Evolutionary conservation across 2,329 filamentous ascomycete species (phyloP).

Genomic region (Coccinonectria pachysandricola): DNA sequence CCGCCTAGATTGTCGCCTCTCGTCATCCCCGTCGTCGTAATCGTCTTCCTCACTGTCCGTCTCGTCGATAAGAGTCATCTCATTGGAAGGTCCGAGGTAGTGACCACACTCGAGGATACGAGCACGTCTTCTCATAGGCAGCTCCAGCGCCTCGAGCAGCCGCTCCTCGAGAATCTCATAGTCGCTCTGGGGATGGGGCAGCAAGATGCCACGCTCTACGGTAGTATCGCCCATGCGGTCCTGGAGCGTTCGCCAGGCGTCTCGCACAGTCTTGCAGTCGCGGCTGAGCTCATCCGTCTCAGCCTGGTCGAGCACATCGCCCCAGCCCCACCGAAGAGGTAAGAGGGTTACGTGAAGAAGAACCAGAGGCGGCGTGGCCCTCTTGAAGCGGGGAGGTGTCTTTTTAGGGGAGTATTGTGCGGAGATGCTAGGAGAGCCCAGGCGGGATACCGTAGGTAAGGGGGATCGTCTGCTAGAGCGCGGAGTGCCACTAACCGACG

Average conservation of each 20-base stretch:
- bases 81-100: slow-evolving; percentile 54
- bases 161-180: slow-evolving; percentile 73
- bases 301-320: slow-evolving; percentile 39
- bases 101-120: slow-evolving; percentile 67
- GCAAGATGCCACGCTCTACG: slow-evolving; percentile 60
- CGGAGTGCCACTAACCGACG: slow-evolving; percentile 46
- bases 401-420: slow-evolving; percentile 46
- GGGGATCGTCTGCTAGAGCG: slow-evolving; percentile 40
- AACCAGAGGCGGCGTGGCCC: slow-evolving; percentile 55
- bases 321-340: slow-evolving; percentile 58
- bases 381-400: slow-evolving; percentile 49
- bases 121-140: slow-evolving; percentile 53
- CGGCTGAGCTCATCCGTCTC: slow-evolving; percentile 32
- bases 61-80: slow-evolving; percentile 31
- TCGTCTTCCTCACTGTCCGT: slow-evolving; percentile 38
- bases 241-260: slow-evolving; percentile 57
- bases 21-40: slow-evolving; percentile 22
- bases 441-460: slow-evolving; percentile 41
- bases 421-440: slow-evolving; percentile 44
- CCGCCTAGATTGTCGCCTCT: slow-evolving; percentile 15
- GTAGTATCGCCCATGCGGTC: slow-evolving; percentile 65
- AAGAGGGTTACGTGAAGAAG: slow-evolving; percentile 69
- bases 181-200: slow-evolving; percentile 70
- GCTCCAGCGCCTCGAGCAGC: slow-evolving; percentile 62
- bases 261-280: slow-evolving; percentile 40